Percentiles rank a stretch among this genome's conserved stretches.
Conservation (phyloP, 345 rosid species). For the Brassica incana region DNA sequence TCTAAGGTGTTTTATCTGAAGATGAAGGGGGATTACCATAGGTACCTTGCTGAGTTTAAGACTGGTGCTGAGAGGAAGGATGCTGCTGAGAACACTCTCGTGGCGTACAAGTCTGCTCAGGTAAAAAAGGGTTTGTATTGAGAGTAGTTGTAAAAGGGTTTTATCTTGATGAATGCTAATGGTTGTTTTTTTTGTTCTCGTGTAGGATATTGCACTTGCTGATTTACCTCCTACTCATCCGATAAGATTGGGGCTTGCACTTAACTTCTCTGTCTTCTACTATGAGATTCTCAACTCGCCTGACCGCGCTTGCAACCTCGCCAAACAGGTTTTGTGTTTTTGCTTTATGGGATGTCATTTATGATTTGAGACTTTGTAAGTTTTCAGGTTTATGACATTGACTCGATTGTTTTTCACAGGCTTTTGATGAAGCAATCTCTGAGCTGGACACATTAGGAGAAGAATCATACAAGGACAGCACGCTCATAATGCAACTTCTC, state of each 20-base stretch:
- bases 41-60: conserved; percentile 99
- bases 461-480: conserved; percentile 98
- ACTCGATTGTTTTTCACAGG: conserved; percentile 44
- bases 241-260: conserved; percentile 94
- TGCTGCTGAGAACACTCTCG: conserved; percentile 91
- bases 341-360: background rate
- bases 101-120: conserved; percentile 99
- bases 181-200: background rate
- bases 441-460: conserved; percentile 96
- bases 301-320: conserved; percentile 96
- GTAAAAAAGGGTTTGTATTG: conserved; percentile 36
- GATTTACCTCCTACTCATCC: conserved; percentile 97
- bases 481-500: conserved; percentile 97
- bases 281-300: conserved; percentile 98
- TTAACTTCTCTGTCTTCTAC: conserved; percentile 98
- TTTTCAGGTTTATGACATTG: background rate
- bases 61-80: conserved; percentile 94
- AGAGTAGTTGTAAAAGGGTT: background rate
- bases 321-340: conserved; percentile 68
- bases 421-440: conserved; percentile 96
- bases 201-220: conserved; percentile 88
- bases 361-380: background rate
- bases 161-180: background rate
- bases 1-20: conserved; percentile 95
- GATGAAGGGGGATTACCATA: conserved; percentile 99